Evolutionary conservation across 1,284 basidiomycete species (phyloP).

Genomic region (Termitomyces sp.): DNA sequence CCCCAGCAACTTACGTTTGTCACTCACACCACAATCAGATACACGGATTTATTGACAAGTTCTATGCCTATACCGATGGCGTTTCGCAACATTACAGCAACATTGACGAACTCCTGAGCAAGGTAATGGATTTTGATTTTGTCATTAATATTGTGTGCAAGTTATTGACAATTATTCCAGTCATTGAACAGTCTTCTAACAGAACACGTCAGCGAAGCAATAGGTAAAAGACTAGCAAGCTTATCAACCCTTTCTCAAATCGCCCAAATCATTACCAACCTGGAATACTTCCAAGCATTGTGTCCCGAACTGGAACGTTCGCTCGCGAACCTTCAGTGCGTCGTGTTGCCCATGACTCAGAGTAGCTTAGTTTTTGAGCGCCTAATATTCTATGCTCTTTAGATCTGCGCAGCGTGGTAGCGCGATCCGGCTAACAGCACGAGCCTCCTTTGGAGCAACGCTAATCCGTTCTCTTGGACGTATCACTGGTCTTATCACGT

Average conservation of each 20-base stretch:
- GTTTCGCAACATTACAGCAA: constrained; percentile 88
- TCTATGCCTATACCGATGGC: constrained; percentile 95
- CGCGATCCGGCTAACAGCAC: constrained; percentile 65
- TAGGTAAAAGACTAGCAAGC: constrained; percentile 65
- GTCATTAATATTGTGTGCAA: neutral
- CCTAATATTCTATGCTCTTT: constrained; percentile 14
- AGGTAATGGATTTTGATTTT: constrained; percentile 49
- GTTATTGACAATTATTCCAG: constrained; percentile 33
- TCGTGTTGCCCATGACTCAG: constrained; percentile 6
- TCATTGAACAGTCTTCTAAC: constrained; percentile 85
- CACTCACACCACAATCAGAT: constrained; percentile 45
- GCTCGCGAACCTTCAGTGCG: constrained; percentile 73
- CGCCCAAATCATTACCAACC: constrained; percentile 89
- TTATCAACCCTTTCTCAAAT: constrained; percentile 90
- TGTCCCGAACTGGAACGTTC: constrained; percentile 86
- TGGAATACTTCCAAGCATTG: constrained; percentile 88
- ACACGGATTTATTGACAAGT: constrained; percentile 89
- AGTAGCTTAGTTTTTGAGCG: neutral
- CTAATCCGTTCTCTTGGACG: constrained; percentile 70
- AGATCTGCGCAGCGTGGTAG: constrained; percentile 84
- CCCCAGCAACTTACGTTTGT: neutral
- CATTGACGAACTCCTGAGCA: constrained; percentile 88
- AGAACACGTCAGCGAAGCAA: constrained; percentile 75
- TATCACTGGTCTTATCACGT: constrained; percentile 80
- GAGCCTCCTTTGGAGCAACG: constrained; percentile 65